These are phyloP conservation scores for Eurotiales sp. DNA, from an alignment of 2,329 filamentous ascomycete genomes.

Conservation along the genomic window DNA sequence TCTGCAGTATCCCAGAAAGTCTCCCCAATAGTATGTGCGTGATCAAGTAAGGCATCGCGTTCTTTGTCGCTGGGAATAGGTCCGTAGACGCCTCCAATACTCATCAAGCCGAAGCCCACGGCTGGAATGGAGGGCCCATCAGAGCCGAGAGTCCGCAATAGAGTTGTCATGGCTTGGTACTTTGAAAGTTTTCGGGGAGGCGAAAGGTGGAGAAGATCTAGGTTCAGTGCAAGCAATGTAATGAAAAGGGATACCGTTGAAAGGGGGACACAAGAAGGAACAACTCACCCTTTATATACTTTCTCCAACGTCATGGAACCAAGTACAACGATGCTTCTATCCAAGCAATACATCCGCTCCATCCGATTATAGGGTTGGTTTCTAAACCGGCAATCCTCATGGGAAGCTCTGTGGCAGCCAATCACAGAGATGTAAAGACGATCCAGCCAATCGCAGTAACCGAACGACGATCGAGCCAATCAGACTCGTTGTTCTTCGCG, in stretches of 20 bases:
- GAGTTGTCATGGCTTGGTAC: neutral
- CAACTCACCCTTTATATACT: neutral
- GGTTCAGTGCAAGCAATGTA: too few species aligned
- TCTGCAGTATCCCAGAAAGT: conserved; percentile 15
- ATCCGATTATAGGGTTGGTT: too few species aligned
- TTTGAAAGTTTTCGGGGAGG: too few species aligned
- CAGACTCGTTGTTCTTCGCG: too few species aligned
- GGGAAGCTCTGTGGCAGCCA: neutral
- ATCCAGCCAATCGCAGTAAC: neutral
- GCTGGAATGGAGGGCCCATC: conserved; percentile 5
- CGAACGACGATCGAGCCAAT: neutral
- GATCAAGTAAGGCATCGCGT: conserved; percentile 8
- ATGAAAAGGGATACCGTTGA: too few species aligned
- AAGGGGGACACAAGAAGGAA: neutral
- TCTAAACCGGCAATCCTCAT: too few species aligned
- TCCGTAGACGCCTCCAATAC: conserved; percentile 9
- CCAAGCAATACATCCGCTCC: neutral
- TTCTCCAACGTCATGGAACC: neutral
- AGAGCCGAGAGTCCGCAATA: neutral
- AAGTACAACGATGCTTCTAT: neutral
- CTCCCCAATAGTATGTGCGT: conserved; percentile 13
- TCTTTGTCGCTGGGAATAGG: conserved; percentile 14
- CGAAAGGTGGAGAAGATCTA: too few species aligned
- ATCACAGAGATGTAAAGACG: neutral
- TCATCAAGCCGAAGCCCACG: conserved; percentile 11